Evolutionary conservation across 2,329 filamentous ascomycete species (phyloP).

Genomic region (Neonectria faginata): DNA sequence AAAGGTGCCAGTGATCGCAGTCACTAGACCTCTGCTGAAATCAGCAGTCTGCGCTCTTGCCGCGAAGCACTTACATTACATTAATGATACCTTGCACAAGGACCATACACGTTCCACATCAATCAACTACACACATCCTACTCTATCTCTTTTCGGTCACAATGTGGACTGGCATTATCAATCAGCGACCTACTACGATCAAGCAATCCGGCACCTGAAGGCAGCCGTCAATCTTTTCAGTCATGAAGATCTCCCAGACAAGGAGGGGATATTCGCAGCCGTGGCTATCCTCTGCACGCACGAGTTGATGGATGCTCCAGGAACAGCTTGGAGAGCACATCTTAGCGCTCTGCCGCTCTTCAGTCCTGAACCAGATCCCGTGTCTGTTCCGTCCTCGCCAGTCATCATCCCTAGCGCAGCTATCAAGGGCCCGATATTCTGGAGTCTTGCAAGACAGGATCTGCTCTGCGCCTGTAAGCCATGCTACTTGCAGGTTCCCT

Average conservation of each 20-base stretch:
- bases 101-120: neutral
- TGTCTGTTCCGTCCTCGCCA: conserved; percentile 13
- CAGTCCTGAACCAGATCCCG: conserved; percentile 55
- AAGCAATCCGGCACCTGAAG: conserved; percentile 36
- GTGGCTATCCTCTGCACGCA: conserved; percentile 76
- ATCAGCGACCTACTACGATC: conserved; percentile 39
- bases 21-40: conserved; percentile 29
- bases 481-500: rapidly evolving
- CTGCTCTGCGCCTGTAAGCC: conserved; percentile 39
- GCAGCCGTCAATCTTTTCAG: conserved; percentile 24
- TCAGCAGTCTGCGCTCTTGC: conserved; percentile 40
- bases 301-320: conserved; percentile 74
- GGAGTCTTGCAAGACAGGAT: conserved; percentile 41
- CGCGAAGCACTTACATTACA: conserved; percentile 34
- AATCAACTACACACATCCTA: neutral
- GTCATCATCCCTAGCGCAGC: conserved; percentile 37
- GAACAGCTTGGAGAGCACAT: conserved; percentile 72
- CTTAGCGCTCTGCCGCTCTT: conserved; percentile 74
- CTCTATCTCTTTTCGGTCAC: neutral
- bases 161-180: conserved; percentile 38
- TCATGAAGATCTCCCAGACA: conserved; percentile 48
- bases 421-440: conserved; percentile 40
- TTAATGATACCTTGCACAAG: neutral
- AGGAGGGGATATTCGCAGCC: conserved; percentile 67
- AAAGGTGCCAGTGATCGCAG: conserved; percentile 41